Evolutionary conservation across 148 eudicot genomes (phyloP), one percentile per base, ranked within the genome.

Genomic region (Bassia scoparia): DNA sequence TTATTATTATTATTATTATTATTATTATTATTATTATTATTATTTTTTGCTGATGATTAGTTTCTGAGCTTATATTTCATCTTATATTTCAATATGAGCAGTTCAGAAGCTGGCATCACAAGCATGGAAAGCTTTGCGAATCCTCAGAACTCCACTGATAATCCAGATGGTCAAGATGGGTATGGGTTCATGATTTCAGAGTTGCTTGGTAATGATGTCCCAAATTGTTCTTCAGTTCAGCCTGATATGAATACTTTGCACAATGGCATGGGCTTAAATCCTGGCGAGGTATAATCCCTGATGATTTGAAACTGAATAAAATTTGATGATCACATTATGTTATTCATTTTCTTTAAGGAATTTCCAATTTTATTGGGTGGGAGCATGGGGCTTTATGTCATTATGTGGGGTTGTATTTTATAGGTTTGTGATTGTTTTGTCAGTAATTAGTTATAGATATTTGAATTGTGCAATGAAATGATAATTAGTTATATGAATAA

Each of bases 141-240:
- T 81, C 79, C 80, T 76, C 88, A 86, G 41, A 85, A 75, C 68
- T 38, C 83, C 61, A 88, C 83, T 74, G 89, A 83, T 48, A 89
- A 86, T 67, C 83, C 89, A 31, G 88, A 84, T 59, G 79, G 61
- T 75, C 96, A 92, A 76, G 97, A 92, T 86, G 96, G 92, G 75
- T 96, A 90, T 82, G 97, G 97, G 75, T 89, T 90, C 80, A 92
- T 96, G 99, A 80, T 92, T 58, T 90, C 97, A 9, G 99, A 92
- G 81, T 79, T 92, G 78, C 89, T 96, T 58, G 99, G 90, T 35
- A 83, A 80, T 84, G 94, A 89, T 83, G 86, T 86, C 70, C 86
- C 89, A 46, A 83, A 81, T 75, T 86, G 97, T 77, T 74, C 93
- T 72, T 79, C 89, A 70, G 89, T 83, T 38, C 88, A 85, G 71